phyloP scores from a whole-genome alignment of 2,329 filamentous ascomycete species.

The Penicillium sclerotiorum region DNA sequence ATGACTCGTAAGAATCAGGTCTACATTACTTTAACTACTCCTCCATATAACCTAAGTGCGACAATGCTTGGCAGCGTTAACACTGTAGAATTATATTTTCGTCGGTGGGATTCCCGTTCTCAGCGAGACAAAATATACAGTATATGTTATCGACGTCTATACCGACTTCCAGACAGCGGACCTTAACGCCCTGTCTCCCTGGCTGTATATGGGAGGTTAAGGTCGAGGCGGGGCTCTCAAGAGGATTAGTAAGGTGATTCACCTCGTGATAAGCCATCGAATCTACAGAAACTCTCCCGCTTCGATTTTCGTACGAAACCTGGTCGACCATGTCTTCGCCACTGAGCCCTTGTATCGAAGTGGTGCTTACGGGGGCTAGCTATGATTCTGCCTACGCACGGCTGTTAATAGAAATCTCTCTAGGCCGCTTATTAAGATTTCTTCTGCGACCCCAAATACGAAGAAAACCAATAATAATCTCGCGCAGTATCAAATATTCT shows the following conservation, averaged over 20 bases:
- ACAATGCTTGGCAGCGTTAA: background rate
- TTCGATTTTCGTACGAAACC: no score
- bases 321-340: background rate
- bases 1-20: background rate
- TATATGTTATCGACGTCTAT: background rate
- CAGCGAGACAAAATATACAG: no score
- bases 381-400: no score
- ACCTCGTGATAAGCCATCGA: background rate
- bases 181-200: background rate
- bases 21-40: background rate
- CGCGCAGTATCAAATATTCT: background rate
- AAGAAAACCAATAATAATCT: background rate
- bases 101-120: background rate
- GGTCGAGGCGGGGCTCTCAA: background rate
- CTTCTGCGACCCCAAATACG: background rate
- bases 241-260: background rate
- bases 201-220: no score
- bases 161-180: background rate
- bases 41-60: no score
- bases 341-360: background rate
- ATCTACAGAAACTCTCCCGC: background rate
- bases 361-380: background rate
- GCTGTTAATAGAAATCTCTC: no score
- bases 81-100: background rate
- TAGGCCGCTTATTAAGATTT: no score